phyloP scores from a whole-genome alignment of 2,329 filamentous ascomycete genomes.

The Sporothrix humicola region DNA sequence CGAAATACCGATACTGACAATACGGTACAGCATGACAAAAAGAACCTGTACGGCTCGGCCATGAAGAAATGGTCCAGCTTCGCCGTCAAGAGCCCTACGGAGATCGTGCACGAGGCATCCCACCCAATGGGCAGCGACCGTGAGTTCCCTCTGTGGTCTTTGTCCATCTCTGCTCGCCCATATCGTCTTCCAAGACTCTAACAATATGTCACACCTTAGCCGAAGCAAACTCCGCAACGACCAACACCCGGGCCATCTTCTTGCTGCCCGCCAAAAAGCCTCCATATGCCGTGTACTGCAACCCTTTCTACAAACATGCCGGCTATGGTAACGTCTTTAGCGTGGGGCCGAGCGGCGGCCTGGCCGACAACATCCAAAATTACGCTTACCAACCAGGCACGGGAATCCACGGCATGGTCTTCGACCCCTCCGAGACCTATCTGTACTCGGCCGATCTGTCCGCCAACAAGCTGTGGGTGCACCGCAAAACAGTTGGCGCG shows the following conservation, averaged over 20 bases:
- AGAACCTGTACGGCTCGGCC: conserved; percentile 84
- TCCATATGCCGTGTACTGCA: conserved; percentile 84
- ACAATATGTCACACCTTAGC: conserved; percentile 52
- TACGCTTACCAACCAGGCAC: conserved; percentile 72
- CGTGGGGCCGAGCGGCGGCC: conserved; percentile 61
- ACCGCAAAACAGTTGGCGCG: conserved; percentile 62
- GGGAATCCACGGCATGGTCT: conserved; percentile 82
- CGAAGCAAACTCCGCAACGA: conserved; percentile 69
- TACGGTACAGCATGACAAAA: conserved; percentile 69
- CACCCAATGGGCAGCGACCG: conserved; percentile 78
- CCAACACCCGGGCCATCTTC: conserved; percentile 89
- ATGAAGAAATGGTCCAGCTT: conserved; percentile 95
- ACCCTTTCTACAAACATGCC: conserved; percentile 87
- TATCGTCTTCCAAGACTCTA: no score
- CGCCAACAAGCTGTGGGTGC: conserved; percentile 83
- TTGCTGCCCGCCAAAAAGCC: conserved; percentile 77
- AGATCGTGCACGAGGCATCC: conserved; percentile 76
- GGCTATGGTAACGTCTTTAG: conserved; percentile 80
- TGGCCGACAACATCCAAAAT: conserved; percentile 71
- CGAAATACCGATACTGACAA: conserved; percentile 35
- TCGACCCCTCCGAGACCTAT: conserved; percentile 74
- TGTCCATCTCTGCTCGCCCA: neutral
- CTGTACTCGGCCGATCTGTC: conserved; percentile 80
- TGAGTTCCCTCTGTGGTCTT: conserved; percentile 50
- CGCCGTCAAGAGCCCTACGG: conserved; percentile 73